phyloP scores from a whole-genome alignment of 345 rosid species.

The Hibiscus tridactylites region DNA sequence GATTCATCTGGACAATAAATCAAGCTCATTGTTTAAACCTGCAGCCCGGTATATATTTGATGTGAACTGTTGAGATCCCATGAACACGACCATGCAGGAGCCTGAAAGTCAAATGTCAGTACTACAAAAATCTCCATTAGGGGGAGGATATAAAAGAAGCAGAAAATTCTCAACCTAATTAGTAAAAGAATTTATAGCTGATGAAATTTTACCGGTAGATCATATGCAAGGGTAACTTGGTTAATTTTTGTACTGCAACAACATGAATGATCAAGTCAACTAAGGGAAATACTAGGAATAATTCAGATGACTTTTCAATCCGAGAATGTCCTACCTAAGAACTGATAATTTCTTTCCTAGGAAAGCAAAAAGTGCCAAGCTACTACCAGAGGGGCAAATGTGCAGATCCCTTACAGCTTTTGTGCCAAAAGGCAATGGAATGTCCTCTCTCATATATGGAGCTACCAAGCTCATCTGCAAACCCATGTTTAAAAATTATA shows the following conservation, averaged over 20 bases:
- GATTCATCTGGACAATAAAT: slow-evolving; percentile 2
- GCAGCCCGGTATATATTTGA: slow-evolving; percentile 75
- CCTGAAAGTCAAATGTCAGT: slow-evolving; percentile 30
- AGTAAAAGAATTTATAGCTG: background rate
- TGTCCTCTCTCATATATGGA: slow-evolving; percentile 63
- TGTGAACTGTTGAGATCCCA: slow-evolving; percentile 67
- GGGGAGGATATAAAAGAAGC: slow-evolving; percentile 1
- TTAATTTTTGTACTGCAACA: slow-evolving; percentile 63
- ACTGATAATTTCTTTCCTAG: slow-evolving; percentile 70
- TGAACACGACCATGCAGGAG: slow-evolving; percentile 89
- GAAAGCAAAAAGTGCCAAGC: slow-evolving; percentile 61
- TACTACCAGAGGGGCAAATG: too few relatives aligned
- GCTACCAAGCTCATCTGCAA: slow-evolving; percentile 57
- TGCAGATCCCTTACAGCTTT: slow-evolving; percentile 69
- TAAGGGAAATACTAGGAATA: background rate
- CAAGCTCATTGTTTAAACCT: slow-evolving; percentile 35
- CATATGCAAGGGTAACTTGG: slow-evolving; percentile 52
- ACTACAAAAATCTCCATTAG: background rate
- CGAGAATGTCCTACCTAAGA: slow-evolving; percentile 40
- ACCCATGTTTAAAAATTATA: slow-evolving; percentile 10
- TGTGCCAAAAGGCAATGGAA: slow-evolving; percentile 42
- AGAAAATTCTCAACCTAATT: background rate
- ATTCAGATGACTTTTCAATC: background rate
- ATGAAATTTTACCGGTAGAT: slow-evolving; percentile 52
- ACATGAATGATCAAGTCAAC: slow-evolving; percentile 16